Evolutionary conservation across 805 yeast species (phyloP), one percentile per base, ranked within the genome.

Genomic region (Ogataea nakhonphanomensis): DNA sequence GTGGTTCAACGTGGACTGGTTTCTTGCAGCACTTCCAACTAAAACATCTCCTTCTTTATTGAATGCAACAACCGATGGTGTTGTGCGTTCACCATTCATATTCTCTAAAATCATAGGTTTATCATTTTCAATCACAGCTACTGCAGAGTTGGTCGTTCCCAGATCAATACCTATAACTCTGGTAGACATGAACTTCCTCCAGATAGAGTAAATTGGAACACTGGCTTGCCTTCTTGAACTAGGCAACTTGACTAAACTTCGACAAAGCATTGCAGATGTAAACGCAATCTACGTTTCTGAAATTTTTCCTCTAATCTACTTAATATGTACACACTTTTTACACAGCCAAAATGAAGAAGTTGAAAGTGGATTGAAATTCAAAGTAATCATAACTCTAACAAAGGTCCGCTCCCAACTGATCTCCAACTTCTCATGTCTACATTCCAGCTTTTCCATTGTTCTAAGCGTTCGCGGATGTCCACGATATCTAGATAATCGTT

Each of bases 1-100:
- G 42, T 95, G 95, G 76, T 89, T 89, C 51, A 89, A 88, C 38
- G 88, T 90, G 46, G 96, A 95, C 71, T 89, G 97, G 63, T 96
- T 85, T 74, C 89, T 90, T 57, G 97, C 97, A 51, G 95, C 88
- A 45, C 82, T 86, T 69, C 97, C 97, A 46, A 89, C 95, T 46
- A 89, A 71, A 60, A 95, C 81, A 70, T 86, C 95, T 45, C 91
- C 93, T n/a, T 47, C 49, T 64, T 83, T 81, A 52, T 93, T 84
- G 78, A 89, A 89, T 39, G 96, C 96, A 45, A 89, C 96, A 31
- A 89, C 87, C 25, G 97, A 90, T 24, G 97, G 96, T 14, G 96
- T 88, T 37, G 95, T 81, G 55, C 88, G 73, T 35, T 77, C 71
- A 64, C 90, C 90, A 65, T 81, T 86, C 45, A 78, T 64, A 71